These are phyloP conservation scores for Xanthoceras sorbifolium DNA, from an alignment of 345 rosid species.

Conservation along the genomic window DNA sequence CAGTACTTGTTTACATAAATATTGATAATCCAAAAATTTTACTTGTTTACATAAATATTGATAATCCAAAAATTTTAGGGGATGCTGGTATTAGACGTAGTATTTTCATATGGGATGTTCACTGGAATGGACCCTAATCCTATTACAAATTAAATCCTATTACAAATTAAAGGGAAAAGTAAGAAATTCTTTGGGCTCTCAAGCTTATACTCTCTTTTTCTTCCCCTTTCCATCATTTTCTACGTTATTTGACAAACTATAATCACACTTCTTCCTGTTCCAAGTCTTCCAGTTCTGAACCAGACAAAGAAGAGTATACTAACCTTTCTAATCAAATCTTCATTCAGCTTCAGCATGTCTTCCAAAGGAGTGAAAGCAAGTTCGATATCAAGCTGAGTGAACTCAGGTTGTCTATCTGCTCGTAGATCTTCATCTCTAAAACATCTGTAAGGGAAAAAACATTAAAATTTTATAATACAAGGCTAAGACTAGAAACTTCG, in stretches of 20 bases:
- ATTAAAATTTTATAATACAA: background rate
- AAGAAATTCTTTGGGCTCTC: background rate
- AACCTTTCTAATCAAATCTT: constrained; percentile 90
- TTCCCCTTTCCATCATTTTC: background rate
- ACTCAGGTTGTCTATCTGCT: constrained; percentile 98
- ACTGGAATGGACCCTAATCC: background rate
- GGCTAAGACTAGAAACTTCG: background rate
- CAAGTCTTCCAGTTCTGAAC: background rate
- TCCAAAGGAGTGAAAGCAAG: constrained; percentile 88
- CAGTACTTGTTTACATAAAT: background rate
- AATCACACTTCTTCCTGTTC: background rate
- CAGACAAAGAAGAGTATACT: background rate
- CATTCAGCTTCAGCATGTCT: constrained; percentile 88
- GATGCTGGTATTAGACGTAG: background rate
- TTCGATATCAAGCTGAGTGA: constrained; percentile 98
- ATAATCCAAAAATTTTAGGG: background rate
- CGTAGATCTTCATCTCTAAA: constrained; percentile 98
- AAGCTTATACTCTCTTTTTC: background rate
- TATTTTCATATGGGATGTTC: background rate
- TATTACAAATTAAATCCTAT: background rate
- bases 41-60: background rate
- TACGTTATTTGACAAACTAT: background rate
- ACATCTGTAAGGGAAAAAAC: constrained; percentile 53
- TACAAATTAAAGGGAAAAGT: background rate
- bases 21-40: background rate